Evolutionary conservation across 495 filamentous ascomycete genomes (phyloP), one percentile per base, ranked within the genome.

Genomic region (Cryomyces minteri): DNA sequence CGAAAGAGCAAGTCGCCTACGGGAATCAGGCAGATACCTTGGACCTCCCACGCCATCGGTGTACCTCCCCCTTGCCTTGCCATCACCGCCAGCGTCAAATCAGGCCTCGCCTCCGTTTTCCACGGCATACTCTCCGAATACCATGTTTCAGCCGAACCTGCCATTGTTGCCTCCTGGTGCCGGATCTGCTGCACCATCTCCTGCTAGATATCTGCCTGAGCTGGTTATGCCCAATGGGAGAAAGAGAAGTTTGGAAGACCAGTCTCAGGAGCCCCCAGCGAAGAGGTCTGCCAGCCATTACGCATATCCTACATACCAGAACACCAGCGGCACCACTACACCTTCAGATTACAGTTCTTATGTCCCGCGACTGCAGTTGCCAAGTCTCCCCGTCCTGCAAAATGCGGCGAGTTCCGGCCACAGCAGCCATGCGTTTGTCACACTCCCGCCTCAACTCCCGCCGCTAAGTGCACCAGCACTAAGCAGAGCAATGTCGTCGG

Each of bases 181-280:
- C 32, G 48, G 54, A 11, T 59, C 58, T 14, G 59, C 60, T 28
- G 53, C 60, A 2, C 53, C 69, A 4, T 79, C 79, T 8, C 73
- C 78, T 2, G 61, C 74, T n/a, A 61, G 65, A 11, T 42, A 59
- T 32, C 64, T 72, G 47, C 68, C 72, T 5, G 67, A 66, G 31
- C 55, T 66, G 28, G 65, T 2, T 25, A 25, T 25, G 18, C 18
- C 18, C 40, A 49, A 57, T 43, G 49, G 64, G 33, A 68, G 78
- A 47, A 95, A 95, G 63, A 70, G 87, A 45, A 80, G 73, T 47
- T 69, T 72, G 33, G 87, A 93, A 33, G 73, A 76, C 9, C 66
- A 72, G 8, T 61, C 59, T 30, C 60, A 67, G 7, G 79, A 88
- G 45, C 79, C 77, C 14, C 73, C 81, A 7, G 62, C 77, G 7